Base-by-base conservation (phyloP, 2,329 filamentous ascomycete species). In the Scytalidium lignicola region DNA sequence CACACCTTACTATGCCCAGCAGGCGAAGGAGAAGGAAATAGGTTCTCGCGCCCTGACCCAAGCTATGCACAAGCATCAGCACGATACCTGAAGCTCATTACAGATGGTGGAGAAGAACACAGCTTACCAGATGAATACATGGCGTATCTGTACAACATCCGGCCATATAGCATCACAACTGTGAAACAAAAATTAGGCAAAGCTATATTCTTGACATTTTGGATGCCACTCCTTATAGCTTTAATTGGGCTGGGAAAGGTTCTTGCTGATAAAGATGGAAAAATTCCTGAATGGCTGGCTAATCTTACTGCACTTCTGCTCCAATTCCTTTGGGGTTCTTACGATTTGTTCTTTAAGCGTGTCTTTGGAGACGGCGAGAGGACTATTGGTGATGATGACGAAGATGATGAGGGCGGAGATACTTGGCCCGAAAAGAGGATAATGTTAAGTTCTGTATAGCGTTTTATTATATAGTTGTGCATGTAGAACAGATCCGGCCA, bases 321-420 rank as follows among this genome's bases (percentile, higher is more conserved):
- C 51, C 74, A 69, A 1, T 63, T 73, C 0, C 67, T 83, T 57
- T 91, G 86, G 87, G 60, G 57, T 42, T 75, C 68, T 43, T 89
- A 90, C 67, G 86, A 90, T 68, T 52, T 46, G 0, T 62, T 80
- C 17, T 85, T 86, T 56, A 84, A 81, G 65, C 70, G 68, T 1
- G 39, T 85, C 0, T 96, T 95, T 73, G 92, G 92, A 1, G 88
- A 97, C 62, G 93, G 93, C 0, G 92, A 97, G 74, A 79, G 78
- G 59, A 84, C 81, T 32, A 48, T 56, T 41, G 44, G 43, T 8
- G 43, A 51, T 32, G 52, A 52, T 18, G 48, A 51, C 23, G 32
- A 37, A 7, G 46, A 32, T 10, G 49, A 54, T 44, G 51, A 49
- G n/a, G 51, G 55, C 20, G 46, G 44, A 17, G 40, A 26, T 17